These are phyloP conservation scores for Blastocladiella emersonii DNA, from an alignment of 371 early-diverging fungal genomes.

Conservation along the genomic window DNA sequence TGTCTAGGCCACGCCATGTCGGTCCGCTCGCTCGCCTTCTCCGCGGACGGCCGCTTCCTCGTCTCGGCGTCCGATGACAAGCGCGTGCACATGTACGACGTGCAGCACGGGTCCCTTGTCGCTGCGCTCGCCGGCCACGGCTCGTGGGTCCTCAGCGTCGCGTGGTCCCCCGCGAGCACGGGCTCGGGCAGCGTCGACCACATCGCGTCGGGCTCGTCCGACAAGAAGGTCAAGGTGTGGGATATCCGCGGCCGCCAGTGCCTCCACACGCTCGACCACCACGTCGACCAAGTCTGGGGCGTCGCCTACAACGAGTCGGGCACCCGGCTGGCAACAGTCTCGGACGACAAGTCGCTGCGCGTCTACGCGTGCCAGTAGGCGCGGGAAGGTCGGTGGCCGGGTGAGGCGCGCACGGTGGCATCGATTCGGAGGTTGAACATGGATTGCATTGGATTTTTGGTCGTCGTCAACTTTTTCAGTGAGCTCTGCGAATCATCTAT, in stretches of 20 bases:
- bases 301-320: conserved; percentile 65
- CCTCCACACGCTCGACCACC: conserved; percentile 63
- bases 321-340: conserved; percentile 53
- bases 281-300: conserved; percentile 65
- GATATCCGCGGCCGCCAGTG: conserved; percentile 54
- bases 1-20: conserved; percentile 46
- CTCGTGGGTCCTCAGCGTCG: conserved; percentile 59
- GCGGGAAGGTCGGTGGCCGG: no score
- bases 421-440: no score
- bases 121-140: conserved; percentile 58
- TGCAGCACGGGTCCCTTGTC: conserved; percentile 58
- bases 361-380: background rate
- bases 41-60: conserved; percentile 51
- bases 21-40: conserved; percentile 54
- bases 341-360: conserved; percentile 44
- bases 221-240: conserved; percentile 70
- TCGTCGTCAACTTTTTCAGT: no score
- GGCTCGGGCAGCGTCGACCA: conserved; percentile 4
- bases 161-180: conserved; percentile 53
- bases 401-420: no score
- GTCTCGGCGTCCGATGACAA: conserved; percentile 68
- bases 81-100: conserved; percentile 66
- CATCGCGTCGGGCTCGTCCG: conserved; percentile 31
- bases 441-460: no score
- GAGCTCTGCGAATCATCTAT: no score